Evolutionary conservation across 208 protist genomes (phyloP), one percentile per base, ranked within the genome.

Genomic region (Paratrypanosoma confusum): DNA sequence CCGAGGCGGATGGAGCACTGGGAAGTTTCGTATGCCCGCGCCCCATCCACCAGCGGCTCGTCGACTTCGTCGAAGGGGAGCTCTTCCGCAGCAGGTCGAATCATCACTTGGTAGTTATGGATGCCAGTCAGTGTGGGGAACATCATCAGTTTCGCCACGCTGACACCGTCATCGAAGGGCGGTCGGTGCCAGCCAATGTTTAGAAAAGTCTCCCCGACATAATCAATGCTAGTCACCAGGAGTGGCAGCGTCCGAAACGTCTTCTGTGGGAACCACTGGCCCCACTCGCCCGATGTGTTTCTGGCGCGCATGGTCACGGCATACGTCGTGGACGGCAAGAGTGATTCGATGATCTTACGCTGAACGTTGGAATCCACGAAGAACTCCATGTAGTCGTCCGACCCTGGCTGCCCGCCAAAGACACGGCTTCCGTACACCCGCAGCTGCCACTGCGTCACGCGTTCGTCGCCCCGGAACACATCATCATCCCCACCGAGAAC

Each of bases 71-170:
- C 48, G 49, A 90, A 89, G 10, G 75, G 60, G 21, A 35, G 21
- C 57, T 95, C 86, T 5, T 50, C 57, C 13, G 63, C 26, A 35
- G 85, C 62, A 2, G 86, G 86, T 20, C 61, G 55, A 38, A 95
- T 86, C 13, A 62, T 61, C 16, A 95, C 74, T 44, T 90, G 81
- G 47, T 90, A 95, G 58, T 90, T 95, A 68, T 95, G 86, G 45
- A 81, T 67, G 27, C 70, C 74, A 10, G 60, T 58, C 0, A 51
- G 35, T 3, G 50, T 44, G 16, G 86, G 86, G 50, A 90, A 95
- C 63, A 73, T 84, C 24, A 72, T 50, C 35, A 81, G 68, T 14
- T 58, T 38, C 20, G 55, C 44, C 7, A 47, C 24, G 3, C n/a
- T n/a, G n/a, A n/a, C n/a, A n/a, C n/a, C n/a, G n/a, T n/a, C n/a